Conservation (phyloP, 306 rosid species). For the Carpinus viminea region DNA sequence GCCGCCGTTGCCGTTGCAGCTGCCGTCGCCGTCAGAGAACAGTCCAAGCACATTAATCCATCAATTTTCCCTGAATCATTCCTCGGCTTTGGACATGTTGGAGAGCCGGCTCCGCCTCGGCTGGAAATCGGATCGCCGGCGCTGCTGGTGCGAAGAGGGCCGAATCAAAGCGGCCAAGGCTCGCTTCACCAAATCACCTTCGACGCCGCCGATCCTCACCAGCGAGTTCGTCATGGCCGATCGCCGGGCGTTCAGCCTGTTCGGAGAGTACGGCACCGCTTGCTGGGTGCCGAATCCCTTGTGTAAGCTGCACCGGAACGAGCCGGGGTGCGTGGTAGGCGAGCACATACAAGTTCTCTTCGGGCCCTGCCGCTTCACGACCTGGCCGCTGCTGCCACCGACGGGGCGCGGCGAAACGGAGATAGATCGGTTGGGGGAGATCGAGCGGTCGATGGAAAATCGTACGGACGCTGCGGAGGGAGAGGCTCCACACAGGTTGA, state of each 20-base stretch:
- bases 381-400: slow-evolving; percentile 21
- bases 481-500: slow-evolving; percentile 46
- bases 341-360: slow-evolving; percentile 93
- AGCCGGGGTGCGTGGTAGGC: slow-evolving; percentile 92
- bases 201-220: slow-evolving; percentile 90
- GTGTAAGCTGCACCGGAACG: slow-evolving; percentile 91
- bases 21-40: background rate
- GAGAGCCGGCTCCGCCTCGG: slow-evolving; percentile 89
- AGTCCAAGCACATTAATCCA: background rate
- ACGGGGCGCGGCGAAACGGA: slow-evolving; percentile 49
- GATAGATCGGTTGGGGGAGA: slow-evolving; percentile 77
- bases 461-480: slow-evolving; percentile 58
- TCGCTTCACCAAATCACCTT: slow-evolving; percentile 83
- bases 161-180: slow-evolving; percentile 87
- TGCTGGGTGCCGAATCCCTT: slow-evolving; percentile 45
- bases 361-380: slow-evolving; percentile 43
- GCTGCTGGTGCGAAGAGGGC: slow-evolving; percentile 88
- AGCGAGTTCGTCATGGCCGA: slow-evolving; percentile 98
- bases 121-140: slow-evolving; percentile 63
- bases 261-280: slow-evolving; percentile 59
- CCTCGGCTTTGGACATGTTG: slow-evolving; percentile 58
- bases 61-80: background rate
- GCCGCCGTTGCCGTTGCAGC: background rate
- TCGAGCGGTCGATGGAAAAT: slow-evolving; percentile 70
- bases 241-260: slow-evolving; percentile 84